phyloP scores from a whole-genome alignment of 352 stramenopile genomes.

The Pythium oligandrum region DNA sequence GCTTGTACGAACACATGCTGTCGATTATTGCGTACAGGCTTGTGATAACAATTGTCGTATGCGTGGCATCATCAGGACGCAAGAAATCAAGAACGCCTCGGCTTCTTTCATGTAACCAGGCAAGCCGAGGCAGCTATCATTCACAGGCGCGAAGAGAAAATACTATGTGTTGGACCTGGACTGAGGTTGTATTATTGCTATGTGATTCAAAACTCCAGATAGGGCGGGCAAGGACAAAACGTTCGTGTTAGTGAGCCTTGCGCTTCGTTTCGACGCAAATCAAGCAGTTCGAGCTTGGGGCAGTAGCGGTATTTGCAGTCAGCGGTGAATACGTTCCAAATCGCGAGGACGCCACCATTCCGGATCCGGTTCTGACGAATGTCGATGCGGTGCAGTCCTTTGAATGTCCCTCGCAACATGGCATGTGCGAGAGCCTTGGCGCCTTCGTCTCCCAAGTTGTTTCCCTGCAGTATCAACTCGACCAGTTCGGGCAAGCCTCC shows the following conservation, averaged over 20 bases:
- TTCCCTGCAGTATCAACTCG: constrained; percentile 48
- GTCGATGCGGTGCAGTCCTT: constrained; percentile 36
- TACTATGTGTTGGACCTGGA: too few relatives aligned
- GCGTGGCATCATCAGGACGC: constrained; percentile 22
- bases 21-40: background rate
- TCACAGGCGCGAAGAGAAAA: too few relatives aligned
- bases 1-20: constrained; percentile 35
- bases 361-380: constrained; percentile 62
- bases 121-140: background rate
- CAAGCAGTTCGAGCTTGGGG: constrained; percentile 54
- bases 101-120: constrained; percentile 45
- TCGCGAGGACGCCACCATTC: constrained; percentile 46
- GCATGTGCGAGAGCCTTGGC: constrained; percentile 50
- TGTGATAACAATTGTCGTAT: too few relatives aligned
- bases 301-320: constrained; percentile 44
- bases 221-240: constrained; percentile 47
- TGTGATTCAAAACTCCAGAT: constrained; percentile 41
- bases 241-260: constrained; percentile 41
- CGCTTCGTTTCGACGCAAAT: constrained; percentile 60
- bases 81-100: constrained; percentile 69
- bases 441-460: constrained; percentile 53
- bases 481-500: constrained; percentile 45
- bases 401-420: constrained; percentile 46
- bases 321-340: constrained; percentile 69
- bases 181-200: background rate